Conservation (phyloP, 2,329 filamentous ascomycete genomes). For the Microthyrium microscopicum region DNA sequence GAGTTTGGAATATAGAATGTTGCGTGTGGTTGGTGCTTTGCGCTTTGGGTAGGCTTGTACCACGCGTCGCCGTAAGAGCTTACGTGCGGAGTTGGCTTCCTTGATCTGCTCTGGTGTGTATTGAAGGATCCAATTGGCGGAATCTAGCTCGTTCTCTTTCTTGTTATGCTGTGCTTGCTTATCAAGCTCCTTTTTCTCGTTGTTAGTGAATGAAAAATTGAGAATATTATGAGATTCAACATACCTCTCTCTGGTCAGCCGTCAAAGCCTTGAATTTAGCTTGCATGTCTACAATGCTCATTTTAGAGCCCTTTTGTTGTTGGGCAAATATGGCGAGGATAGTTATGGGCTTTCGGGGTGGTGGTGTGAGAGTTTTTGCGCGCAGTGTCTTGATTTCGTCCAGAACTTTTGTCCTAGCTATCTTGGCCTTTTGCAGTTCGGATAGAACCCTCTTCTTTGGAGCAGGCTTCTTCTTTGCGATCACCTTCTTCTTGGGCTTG, state of each 20-base stretch:
- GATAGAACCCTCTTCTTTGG: slow-evolving; percentile 13
- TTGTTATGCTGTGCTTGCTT: slow-evolving; percentile 33
- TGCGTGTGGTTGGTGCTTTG: slow-evolving; percentile 9
- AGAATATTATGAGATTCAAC: slow-evolving; percentile 3
- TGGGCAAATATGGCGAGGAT: slow-evolving; percentile 15
- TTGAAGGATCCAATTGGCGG: slow-evolving; percentile 36
- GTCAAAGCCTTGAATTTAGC: slow-evolving; percentile 15
- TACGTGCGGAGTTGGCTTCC: slow-evolving; percentile 41
- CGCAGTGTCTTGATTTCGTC: slow-evolving; percentile 18
- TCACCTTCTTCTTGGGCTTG: slow-evolving; percentile 10
- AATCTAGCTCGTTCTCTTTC: slow-evolving; percentile 25
- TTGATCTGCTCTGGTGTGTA: slow-evolving; percentile 41
- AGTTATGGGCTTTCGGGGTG: slow-evolving; percentile 12
- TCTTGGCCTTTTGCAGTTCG: slow-evolving; percentile 13
- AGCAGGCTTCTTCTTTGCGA: slow-evolving; percentile 7
- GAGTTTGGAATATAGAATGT: slow-evolving; percentile 21
- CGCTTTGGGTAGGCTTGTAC: slow-evolving; percentile 9
- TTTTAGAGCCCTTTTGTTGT: neutral
- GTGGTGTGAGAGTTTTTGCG: slow-evolving; percentile 17
- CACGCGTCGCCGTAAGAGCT: slow-evolving; percentile 14
- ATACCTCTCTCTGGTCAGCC: slow-evolving; percentile 21
- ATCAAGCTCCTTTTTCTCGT: neutral
- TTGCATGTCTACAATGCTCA: slow-evolving; percentile 5
- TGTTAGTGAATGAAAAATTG: slow-evolving; percentile 7
- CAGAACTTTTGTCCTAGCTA: slow-evolving; percentile 10